Percentiles rank a stretch among this genome's conserved stretches.
Evolutionary conservation across 495 filamentous ascomycete genomes (phyloP).

Genomic region (Aspergillus ostianus): DNA sequence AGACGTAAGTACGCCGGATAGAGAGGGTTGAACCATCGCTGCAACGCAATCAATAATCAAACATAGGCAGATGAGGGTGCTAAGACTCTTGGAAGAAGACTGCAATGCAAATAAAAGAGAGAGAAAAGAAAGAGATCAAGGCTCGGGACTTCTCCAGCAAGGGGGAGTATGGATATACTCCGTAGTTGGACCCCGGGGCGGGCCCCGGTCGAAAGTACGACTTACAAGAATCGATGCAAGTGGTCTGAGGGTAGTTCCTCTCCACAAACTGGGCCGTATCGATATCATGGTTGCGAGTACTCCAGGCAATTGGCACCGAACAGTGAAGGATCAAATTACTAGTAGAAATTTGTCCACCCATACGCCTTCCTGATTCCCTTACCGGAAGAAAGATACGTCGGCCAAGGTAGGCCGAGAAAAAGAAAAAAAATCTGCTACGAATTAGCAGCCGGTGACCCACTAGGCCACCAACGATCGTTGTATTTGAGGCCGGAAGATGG

Average conservation of each 20-base stretch:
- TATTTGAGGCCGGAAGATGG: not conserved
- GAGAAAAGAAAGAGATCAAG: not conserved
- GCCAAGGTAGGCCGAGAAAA: not conserved
- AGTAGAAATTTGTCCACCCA: not conserved
- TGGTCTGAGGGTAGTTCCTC: conserved; percentile 8
- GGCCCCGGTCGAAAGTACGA: conserved; percentile 2
- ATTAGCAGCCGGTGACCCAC: conserved; percentile 3
- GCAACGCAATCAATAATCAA: not conserved
- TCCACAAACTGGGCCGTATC: conserved; percentile 9
- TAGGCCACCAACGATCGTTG: conserved; percentile 1
- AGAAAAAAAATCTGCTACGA: not conserved
- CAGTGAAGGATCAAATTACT: not conserved
- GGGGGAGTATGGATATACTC: not conserved
- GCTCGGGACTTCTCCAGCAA: not conserved
- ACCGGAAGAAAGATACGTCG: conserved; percentile 6
- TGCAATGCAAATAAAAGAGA: not conserved
- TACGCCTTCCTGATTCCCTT: conserved; percentile 14
- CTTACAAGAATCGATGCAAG: conserved; percentile 8
- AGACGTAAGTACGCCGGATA: conserved; percentile 14
- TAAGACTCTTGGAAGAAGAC: not conserved
- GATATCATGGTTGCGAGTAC: conserved; percentile 6
- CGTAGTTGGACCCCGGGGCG: not conserved
- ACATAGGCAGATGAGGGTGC: not conserved
- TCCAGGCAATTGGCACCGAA: not conserved
- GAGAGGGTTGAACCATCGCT: conserved; percentile 2